Evolutionary conservation across 768 basidiomycete species (phyloP).

Genomic region (Suillus weaverae): DNA sequence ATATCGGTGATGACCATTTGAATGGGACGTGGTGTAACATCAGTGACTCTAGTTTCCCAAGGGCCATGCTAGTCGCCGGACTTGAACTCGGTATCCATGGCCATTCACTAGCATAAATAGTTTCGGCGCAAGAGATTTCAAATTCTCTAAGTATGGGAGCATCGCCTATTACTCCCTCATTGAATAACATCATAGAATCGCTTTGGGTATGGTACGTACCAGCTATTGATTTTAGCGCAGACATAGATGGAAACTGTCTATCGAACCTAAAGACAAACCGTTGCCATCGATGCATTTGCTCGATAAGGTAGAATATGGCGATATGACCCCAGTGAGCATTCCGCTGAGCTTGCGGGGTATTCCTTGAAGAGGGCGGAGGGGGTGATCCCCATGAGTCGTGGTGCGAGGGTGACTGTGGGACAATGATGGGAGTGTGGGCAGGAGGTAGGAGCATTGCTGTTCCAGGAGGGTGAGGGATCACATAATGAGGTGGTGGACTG

Average conservation of each 20-base stretch:
- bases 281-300: constrained; percentile 82
- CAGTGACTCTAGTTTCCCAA: constrained; percentile 54
- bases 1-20: constrained; percentile 75
- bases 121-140: constrained; percentile 72
- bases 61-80: constrained; percentile 31
- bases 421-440: constrained; percentile 44
- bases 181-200: background rate
- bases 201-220: constrained; percentile 43
- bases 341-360: constrained; percentile 37
- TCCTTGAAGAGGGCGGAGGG: constrained; percentile 28
- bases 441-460: constrained; percentile 34
- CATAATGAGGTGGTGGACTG: constrained; percentile 39
- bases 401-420: constrained; percentile 44
- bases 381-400: constrained; percentile 42
- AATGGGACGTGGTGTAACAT: constrained; percentile 74
- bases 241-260: constrained; percentile 71
- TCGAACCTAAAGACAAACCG: constrained; percentile 81
- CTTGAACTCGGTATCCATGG: constrained; percentile 66
- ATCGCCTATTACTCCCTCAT: constrained; percentile 45
- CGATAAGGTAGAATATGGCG: constrained; percentile 73
- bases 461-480: constrained; percentile 32
- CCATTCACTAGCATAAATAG: constrained; percentile 63
- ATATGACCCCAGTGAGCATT: constrained; percentile 80
- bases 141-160: constrained; percentile 76
- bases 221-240: constrained; percentile 69